Conservation (phyloP, 2,329 filamentous ascomycete genomes). For the Lasiodiplodia citricola region DNA sequence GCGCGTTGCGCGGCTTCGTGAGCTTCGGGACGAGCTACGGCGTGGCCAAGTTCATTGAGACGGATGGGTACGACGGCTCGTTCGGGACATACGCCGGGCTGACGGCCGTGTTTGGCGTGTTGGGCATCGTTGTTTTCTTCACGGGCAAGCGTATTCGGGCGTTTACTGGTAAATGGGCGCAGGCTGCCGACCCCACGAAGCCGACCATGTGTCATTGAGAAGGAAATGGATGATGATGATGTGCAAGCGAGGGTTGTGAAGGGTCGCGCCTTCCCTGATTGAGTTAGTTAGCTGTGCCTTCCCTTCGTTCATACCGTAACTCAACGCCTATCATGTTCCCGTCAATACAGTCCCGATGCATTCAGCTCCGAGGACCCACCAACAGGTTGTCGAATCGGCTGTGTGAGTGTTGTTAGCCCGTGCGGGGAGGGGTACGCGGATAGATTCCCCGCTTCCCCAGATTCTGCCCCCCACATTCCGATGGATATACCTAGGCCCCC, state of each 20-base stretch:
- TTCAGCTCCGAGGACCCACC: background rate
- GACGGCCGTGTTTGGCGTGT: constrained; percentile 37
- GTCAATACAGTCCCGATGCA: no score
- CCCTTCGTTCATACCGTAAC: no score
- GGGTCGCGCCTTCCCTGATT: background rate
- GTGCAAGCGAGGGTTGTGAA: background rate
- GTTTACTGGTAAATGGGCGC: constrained; percentile 39
- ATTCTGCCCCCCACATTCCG: constrained; percentile 21
- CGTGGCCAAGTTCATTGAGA: constrained; percentile 41
- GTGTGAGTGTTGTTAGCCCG: background rate
- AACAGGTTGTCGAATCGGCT: background rate
- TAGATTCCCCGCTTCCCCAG: background rate
- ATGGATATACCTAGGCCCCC: background rate
- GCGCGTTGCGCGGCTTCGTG: constrained; percentile 53
- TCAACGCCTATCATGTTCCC: no score
- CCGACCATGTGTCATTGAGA: constrained; percentile 11
- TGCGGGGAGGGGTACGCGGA: background rate
- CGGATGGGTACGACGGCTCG: constrained; percentile 40
- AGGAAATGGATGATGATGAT: background rate
- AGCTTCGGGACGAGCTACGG: constrained; percentile 52
- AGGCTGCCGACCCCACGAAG: constrained; percentile 27
- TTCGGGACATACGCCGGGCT: constrained; percentile 40
- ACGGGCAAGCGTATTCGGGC: constrained; percentile 41
- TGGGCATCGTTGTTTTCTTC: constrained; percentile 39
- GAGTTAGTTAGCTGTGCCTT: background rate